Percentiles rank a stretch among this genome's conserved stretches.
phyloP scores from a whole-genome alignment of 179 eudicot genomes.

The Dionaea muscipula region DNA sequence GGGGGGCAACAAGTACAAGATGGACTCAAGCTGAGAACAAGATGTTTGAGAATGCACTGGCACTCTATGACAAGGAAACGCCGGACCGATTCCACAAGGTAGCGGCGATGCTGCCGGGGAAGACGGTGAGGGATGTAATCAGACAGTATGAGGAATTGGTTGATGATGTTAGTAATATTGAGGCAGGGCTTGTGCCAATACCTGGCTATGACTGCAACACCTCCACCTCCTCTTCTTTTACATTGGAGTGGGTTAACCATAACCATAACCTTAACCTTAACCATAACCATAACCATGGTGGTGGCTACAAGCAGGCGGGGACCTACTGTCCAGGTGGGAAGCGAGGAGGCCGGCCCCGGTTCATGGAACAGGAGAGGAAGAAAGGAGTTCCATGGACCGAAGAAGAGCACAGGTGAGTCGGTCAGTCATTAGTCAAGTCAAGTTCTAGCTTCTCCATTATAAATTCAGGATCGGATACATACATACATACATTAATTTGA shows the following conservation, averaged over 20 bases:
- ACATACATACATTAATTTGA: not conserved
- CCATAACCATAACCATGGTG: conserved; percentile 35
- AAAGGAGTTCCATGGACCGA: conserved; percentile 99
- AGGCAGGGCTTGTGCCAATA: conserved; percentile 67
- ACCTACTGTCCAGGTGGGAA: conserved; percentile 41
- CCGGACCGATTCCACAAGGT: conserved; percentile 87
- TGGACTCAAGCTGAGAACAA: conserved; percentile 94
- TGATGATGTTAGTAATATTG: conserved; percentile 80
- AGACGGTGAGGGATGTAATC: conserved; percentile 67
- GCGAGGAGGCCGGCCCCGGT: conserved; percentile 32
- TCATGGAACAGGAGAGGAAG: conserved; percentile 86
- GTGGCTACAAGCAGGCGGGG: conserved; percentile 31
- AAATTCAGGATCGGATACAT: not conserved
- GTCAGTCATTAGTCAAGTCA: not conserved
- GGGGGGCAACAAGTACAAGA: no score
- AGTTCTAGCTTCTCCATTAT: not conserved
- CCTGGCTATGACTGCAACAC: conserved; percentile 36
- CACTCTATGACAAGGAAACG: conserved; percentile 64
- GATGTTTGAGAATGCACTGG: conserved; percentile 75
- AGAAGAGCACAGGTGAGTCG: conserved; percentile 84
- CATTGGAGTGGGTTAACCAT: conserved; percentile 69
- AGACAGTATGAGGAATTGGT: conserved; percentile 73
- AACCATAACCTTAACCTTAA: conserved; percentile 32
- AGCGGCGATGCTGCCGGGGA: conserved; percentile 85
- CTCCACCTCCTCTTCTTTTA: conserved; percentile 46